These are phyloP conservation scores for Amanita jacksonii DNA, from an alignment of 768 basidiomycete genomes.

Conservation along the genomic window DNA sequence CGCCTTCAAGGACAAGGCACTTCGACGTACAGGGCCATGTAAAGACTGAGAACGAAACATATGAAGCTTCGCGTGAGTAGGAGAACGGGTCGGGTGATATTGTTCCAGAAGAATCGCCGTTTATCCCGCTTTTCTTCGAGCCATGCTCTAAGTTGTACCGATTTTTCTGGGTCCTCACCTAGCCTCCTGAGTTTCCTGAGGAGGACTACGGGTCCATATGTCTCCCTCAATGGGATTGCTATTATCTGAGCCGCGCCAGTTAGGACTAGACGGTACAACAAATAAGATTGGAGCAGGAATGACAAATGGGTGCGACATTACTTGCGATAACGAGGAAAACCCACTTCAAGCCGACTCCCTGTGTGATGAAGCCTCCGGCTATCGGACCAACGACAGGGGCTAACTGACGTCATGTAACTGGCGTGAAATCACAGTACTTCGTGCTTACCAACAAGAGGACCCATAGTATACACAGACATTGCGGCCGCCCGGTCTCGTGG, in stretches of 20 bases:
- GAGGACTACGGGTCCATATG: slow-evolving; percentile 66
- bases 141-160: slow-evolving; percentile 2
- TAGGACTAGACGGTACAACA: slow-evolving; percentile 18
- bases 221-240: slow-evolving; percentile 59
- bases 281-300: neutral
- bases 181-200: slow-evolving; percentile 27
- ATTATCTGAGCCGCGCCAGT: slow-evolving; percentile 33
- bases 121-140: slow-evolving; percentile 21
- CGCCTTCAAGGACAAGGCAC: too few relatives aligned
- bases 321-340: slow-evolving; percentile 45
- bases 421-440: neutral
- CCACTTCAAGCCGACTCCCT: slow-evolving; percentile 50
- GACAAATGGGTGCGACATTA: slow-evolving; percentile 11
- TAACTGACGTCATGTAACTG: slow-evolving; percentile 4
- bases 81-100: slow-evolving; percentile 49
- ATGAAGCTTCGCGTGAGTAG: slow-evolving; percentile 54
- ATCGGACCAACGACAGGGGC: slow-evolving; percentile 53
- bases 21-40: slow-evolving; percentile 61
- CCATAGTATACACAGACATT: slow-evolving; percentile 60
- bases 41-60: slow-evolving; percentile 63
- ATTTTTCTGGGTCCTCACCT: slow-evolving; percentile 36
- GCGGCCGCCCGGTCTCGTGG: slow-evolving; percentile 45
- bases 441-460: slow-evolving; percentile 46
- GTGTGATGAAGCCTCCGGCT: slow-evolving; percentile 55
- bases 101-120: slow-evolving; percentile 43